Conservation (phyloP, 257 asterid genomes). For the Petunia secreta region DNA sequence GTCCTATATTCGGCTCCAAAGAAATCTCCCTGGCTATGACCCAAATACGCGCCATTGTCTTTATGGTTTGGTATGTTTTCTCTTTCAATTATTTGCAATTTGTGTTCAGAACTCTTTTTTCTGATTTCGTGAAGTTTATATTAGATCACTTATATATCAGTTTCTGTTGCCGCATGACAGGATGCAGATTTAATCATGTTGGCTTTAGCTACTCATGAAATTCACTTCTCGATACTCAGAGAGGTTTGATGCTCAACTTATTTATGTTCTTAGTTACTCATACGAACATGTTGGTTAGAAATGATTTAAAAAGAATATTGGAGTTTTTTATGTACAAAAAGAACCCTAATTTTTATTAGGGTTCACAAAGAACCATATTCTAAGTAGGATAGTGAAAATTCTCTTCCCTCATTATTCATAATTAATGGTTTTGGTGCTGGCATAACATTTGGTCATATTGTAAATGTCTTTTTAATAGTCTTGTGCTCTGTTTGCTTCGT, state of each 20-base stretch:
- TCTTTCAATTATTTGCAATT: conserved; percentile 18
- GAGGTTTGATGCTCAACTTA: conserved; percentile 55
- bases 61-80: conserved; percentile 81
- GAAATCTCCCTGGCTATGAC: conserved; percentile 87
- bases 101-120: conserved; percentile 15
- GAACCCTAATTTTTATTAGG: background rate
- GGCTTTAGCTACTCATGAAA: conserved; percentile 94
- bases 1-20: conserved; percentile 91
- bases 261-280: conserved; percentile 10
- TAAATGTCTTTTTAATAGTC: background rate
- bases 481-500: background rate
- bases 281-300: background rate
- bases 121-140: conserved; percentile 12
- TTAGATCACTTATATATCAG: background rate
- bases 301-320: background rate
- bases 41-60: conserved; percentile 94
- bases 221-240: conserved; percentile 90
- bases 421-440: background rate
- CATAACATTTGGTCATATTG: background rate
- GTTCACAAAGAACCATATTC: background rate
- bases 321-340: background rate
- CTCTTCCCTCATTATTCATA: background rate
- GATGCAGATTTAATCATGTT: conserved; percentile 85
- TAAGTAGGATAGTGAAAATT: background rate
- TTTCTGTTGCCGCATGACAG: conserved; percentile 34